Evolutionary conservation across 2,329 filamentous ascomycete species (phyloP), one percentile per base, ranked within the genome.

Genomic region (Penicillium sp.): DNA sequence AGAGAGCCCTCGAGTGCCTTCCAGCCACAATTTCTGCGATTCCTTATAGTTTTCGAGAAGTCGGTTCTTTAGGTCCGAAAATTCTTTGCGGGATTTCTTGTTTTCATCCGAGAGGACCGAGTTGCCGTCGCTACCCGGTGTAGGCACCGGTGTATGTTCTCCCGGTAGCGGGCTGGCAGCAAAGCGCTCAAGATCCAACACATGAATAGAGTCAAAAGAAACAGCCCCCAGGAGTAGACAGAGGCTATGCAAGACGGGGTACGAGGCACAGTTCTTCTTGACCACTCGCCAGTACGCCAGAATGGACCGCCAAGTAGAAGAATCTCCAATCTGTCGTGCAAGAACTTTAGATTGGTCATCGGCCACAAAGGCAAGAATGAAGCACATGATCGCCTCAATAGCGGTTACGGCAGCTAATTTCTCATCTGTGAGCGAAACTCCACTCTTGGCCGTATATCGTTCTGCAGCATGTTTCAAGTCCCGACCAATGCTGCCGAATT

Each of bases 221-320:
- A 75, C 58, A 8, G 71, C 72, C 11, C 70, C 71, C 11, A 76
- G 58, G 19, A 74, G 60, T 14, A 63, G 52, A 34, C 65, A 69
- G n/a, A 76, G 59, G 19, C 66, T 69, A 39, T 69, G 55, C 10
- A 76, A 58, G 17, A 64, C 63, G 4, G 65, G 64, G 36, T 67
- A 71, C 15, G 60, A 50, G 15, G 52, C 50, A 14, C 65, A 67
- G 25, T 63, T 63, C 36, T 59, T 60, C 42, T 58, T 61, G 18
- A 75, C 65, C 31, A 69, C 71, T 18, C 64, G 60, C 65, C 72
- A 72, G 39, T 75, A 73, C 14, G 65, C 60, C 11, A 75, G 55
- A 16, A 74, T 71, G 15, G 67, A 69, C 17, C 67, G 58, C 75
- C 75, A 77, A 25, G 59, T 63, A 2, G 62, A 58, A 9, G 65